Percentiles rank a stretch among this genome's conserved stretches.
These are phyloP conservation scores for Xylariales sp. DNA, from an alignment of 2,329 filamentous ascomycete species.

Conservation along the genomic window DNA sequence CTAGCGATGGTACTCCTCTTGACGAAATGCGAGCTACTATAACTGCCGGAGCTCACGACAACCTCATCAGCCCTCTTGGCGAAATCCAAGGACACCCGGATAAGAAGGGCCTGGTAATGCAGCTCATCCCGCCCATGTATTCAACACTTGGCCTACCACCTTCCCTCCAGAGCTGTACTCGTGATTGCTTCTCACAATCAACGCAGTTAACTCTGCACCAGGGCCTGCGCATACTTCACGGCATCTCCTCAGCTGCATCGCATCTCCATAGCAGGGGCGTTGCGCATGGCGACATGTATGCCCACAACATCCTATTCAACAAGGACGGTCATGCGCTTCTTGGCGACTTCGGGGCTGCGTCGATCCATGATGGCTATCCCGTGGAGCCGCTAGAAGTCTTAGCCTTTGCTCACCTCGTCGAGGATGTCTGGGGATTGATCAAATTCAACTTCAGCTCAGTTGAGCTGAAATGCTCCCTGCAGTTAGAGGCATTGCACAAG, in stretches of 20 bases:
- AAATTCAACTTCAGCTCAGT: neutral
- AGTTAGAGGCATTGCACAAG: neutral
- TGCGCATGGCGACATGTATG: slow-evolving; percentile 42
- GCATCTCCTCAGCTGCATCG: slow-evolving; percentile 34
- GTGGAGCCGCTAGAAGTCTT: slow-evolving; percentile 42
- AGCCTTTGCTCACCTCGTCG: slow-evolving; percentile 42
- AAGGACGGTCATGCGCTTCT: slow-evolving; percentile 37
- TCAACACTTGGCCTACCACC: slow-evolving; percentile 37
- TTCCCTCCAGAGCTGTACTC: slow-evolving; percentile 39
- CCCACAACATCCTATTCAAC: slow-evolving; percentile 41
- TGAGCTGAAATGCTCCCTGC: neutral
- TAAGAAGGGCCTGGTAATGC: slow-evolving; percentile 38
- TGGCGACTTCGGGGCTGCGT: slow-evolving; percentile 44
- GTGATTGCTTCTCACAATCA: slow-evolving; percentile 33
- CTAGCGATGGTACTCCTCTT: slow-evolving; percentile 41
- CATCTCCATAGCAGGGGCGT: slow-evolving; percentile 40
- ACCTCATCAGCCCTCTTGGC: slow-evolving; percentile 41
- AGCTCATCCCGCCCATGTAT: slow-evolving; percentile 40
- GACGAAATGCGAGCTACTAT: slow-evolving; percentile 45
- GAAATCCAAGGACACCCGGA: slow-evolving; percentile 35
- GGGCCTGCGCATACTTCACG: slow-evolving; percentile 30
- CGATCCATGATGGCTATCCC: slow-evolving; percentile 29
- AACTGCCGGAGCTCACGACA: slow-evolving; percentile 38
- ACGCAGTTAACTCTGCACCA: slow-evolving; percentile 22
- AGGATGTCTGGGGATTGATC: slow-evolving; percentile 36